A percentile compares a stretch with the other conserved stretches of the same genome.
These are phyloP conservation scores for Suillus brevipes DNA, from an alignment of 768 basidiomycete species.

Conservation along the genomic window DNA sequence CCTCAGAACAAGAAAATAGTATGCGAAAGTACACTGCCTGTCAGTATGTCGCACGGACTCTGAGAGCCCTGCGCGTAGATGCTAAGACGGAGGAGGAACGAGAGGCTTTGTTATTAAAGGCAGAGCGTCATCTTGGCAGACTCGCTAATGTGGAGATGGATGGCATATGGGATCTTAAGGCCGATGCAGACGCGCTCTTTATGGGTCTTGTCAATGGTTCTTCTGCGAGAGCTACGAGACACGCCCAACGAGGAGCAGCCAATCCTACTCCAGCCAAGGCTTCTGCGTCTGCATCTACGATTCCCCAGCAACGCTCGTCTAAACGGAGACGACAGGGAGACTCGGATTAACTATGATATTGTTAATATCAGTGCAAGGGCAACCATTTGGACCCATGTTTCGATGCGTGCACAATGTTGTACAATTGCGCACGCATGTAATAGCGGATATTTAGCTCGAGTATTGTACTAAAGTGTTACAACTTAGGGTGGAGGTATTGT, in stretches of 20 bases:
- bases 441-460: not conserved
- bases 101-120: slow-evolving; percentile 6
- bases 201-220: not conserved
- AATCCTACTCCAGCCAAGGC: not conserved
- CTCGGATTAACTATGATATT: not conserved
- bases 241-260: not conserved
- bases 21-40: slow-evolving; percentile 11
- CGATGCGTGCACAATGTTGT: not conserved
- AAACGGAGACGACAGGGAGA: slow-evolving; percentile 5
- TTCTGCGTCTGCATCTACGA: not conserved
- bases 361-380: not conserved
- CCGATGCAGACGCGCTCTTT: slow-evolving; percentile 9
- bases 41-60: slow-evolving; percentile 13
- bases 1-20: slow-evolving; percentile 4
- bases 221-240: slow-evolving; percentile 1
- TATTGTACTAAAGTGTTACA: not conserved
- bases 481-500: not conserved
- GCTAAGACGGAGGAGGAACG: slow-evolving; percentile 6
- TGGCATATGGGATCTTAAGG: slow-evolving; percentile 9
- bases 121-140: slow-evolving; percentile 10
- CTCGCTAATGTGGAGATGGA: slow-evolving; percentile 15
- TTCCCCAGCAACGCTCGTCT: not conserved
- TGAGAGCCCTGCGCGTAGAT: slow-evolving; percentile 1
- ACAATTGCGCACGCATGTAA: not conserved
- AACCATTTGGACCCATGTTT: not conserved